Percentiles rank a stretch among this genome's conserved stretches.
Conservation (phyloP, 2,329 filamentous ascomycete genomes). For the Monosporascus sp. region DNA sequence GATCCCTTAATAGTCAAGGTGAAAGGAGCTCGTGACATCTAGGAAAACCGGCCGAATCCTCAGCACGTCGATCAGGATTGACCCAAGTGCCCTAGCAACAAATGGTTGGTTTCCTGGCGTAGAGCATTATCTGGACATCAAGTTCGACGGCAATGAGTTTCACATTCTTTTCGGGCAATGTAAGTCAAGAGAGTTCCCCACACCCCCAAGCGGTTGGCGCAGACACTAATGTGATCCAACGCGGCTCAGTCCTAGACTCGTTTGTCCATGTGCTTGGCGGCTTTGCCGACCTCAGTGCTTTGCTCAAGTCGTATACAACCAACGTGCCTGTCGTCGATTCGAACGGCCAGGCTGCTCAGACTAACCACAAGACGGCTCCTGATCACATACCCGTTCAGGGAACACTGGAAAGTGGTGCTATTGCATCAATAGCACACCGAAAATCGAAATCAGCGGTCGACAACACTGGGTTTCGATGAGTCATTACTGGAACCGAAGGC, state of each 20-base stretch:
- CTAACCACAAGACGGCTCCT: conserved; percentile 22
- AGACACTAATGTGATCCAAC: too few species aligned
- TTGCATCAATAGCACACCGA: conserved; percentile 24
- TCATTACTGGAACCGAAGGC: conserved; percentile 32
- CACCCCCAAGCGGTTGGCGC: too few species aligned
- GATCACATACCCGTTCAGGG: conserved; percentile 33
- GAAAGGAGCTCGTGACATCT: conserved; percentile 35
- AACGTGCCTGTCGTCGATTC: conserved; percentile 16
- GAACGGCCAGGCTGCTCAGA: conserved; percentile 17
- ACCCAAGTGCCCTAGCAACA: conserved; percentile 1
- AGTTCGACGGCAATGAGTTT: conserved; percentile 16
- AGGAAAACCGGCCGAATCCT: conserved; percentile 40
- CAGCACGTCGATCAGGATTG: conserved; percentile 23
- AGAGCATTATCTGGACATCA: conserved; percentile 10
- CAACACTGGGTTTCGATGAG: conserved; percentile 24
- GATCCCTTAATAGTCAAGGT: conserved; percentile 35
- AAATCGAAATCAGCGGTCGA: conserved; percentile 16
- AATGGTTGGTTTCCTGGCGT: conserved; percentile 15
- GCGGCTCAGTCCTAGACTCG: conserved; percentile 25
- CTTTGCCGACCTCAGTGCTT: conserved; percentile 21
- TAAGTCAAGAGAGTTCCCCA: conserved; percentile 9
- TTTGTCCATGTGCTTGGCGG: conserved; percentile 29
- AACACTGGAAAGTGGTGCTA: conserved; percentile 22
- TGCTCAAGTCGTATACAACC: conserved; percentile 21
- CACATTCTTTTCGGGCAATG: conserved; percentile 26